Conservation (phyloP, 2,329 filamentous ascomycete genomes). For the Neocatenulostroma microsporum region DNA sequence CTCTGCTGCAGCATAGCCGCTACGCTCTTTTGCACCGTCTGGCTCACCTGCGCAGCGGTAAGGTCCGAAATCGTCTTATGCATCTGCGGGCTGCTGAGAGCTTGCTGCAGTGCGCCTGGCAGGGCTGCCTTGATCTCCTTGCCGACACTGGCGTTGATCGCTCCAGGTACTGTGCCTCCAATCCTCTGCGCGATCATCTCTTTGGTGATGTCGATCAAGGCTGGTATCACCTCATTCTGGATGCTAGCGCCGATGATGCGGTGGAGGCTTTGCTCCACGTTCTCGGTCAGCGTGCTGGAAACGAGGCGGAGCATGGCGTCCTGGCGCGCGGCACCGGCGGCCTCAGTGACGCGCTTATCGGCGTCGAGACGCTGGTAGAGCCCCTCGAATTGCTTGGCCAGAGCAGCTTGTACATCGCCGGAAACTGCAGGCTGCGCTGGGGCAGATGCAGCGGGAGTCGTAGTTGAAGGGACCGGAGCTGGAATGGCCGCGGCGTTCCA, state of each 20-base stretch:
- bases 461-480: background rate
- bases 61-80: constrained; percentile 65
- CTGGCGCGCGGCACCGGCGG: constrained; percentile 56
- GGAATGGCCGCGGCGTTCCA: background rate
- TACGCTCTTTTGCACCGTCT: constrained; percentile 64
- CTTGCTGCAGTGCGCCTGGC: constrained; percentile 57
- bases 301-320: constrained; percentile 62
- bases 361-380: constrained; percentile 58
- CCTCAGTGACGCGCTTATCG: constrained; percentile 59
- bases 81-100: constrained; percentile 66
- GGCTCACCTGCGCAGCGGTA: constrained; percentile 58
- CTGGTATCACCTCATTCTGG: constrained; percentile 65
- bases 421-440: constrained; percentile 6
- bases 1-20: constrained; percentile 48
- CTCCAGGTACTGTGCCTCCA: constrained; percentile 56
- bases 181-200: constrained; percentile 66
- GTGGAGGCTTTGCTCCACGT: constrained; percentile 66
- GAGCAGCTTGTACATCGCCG: constrained; percentile 14
- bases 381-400: constrained; percentile 44
- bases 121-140: constrained; percentile 66
- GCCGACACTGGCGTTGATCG: constrained; percentile 59
- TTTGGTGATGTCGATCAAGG: constrained; percentile 59
- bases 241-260: constrained; percentile 72
- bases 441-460: constrained; percentile 2
- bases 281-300: constrained; percentile 60